phyloP scores from a whole-genome alignment of 1,284 basidiomycete species.

The Ganoderma lucidum region DNA sequence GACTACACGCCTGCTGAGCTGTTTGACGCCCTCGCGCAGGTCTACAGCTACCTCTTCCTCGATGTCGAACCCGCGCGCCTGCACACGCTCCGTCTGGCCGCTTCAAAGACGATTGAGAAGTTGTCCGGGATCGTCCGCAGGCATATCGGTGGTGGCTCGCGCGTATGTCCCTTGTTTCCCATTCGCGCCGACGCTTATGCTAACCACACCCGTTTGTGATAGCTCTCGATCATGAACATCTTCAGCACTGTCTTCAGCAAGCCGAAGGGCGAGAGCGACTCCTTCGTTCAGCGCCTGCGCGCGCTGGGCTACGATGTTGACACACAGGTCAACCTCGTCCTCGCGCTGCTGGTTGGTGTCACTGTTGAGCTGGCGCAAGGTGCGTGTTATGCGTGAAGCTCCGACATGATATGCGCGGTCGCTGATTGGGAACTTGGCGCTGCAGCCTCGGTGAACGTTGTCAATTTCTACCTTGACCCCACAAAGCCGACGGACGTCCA shows the following conservation, averaged over 20 bases:
- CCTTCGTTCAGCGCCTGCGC: constrained; percentile 63
- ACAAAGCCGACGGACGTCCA: constrained; percentile 49
- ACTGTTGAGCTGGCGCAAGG: constrained; percentile 76
- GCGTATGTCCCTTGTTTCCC: constrained; percentile 33
- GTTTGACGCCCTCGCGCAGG: constrained; percentile 68
- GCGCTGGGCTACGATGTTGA: constrained; percentile 63
- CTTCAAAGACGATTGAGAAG: constrained; percentile 57
- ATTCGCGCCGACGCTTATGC: constrained; percentile 36
- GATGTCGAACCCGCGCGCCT: constrained; percentile 66
- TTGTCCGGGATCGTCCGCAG: constrained; percentile 65
- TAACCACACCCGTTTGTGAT: constrained; percentile 19
- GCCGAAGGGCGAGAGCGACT: constrained; percentile 45
- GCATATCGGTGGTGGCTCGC: constrained; percentile 31
- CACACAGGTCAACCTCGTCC: constrained; percentile 69
- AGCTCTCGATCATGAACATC: constrained; percentile 60
- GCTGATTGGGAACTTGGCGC: neutral
- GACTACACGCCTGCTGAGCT: constrained; percentile 69
- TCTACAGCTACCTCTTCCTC: constrained; percentile 83
- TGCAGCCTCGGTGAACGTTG: constrained; percentile 54
- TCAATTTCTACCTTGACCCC: constrained; percentile 69
- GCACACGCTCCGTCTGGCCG: constrained; percentile 60
- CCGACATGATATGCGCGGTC: too few relatives aligned
- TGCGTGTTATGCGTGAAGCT: constrained; percentile 40
- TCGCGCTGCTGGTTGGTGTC: constrained; percentile 74
- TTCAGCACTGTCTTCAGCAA: constrained; percentile 56